A percentile compares a stretch with the other conserved stretches of the same genome.
Evolutionary conservation across 164 flowering plant species (phyloP).

Genomic region (Liquidambar formosana): DNA sequence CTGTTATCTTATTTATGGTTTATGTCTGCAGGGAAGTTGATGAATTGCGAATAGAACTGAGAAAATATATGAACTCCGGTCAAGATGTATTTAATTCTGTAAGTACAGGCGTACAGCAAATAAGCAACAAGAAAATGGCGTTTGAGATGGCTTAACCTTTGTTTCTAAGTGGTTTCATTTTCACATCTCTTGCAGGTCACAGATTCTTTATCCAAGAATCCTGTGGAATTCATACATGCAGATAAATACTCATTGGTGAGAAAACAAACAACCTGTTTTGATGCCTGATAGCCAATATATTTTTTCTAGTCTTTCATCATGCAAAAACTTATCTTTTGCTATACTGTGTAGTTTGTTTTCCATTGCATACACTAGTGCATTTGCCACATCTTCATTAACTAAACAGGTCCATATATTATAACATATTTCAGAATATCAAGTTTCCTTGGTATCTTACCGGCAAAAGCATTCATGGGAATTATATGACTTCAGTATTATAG

Average conservation of each 20-base stretch:
- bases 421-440: background rate
- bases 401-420: background rate
- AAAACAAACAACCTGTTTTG: background rate
- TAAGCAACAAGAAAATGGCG: conserved; percentile 1
- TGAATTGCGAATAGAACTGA: conserved; percentile 43
- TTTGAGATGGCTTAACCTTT: conserved; percentile 12
- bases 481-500: background rate
- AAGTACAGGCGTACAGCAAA: conserved; percentile 31
- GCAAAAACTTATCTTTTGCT: background rate
- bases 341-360: background rate
- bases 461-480: background rate
- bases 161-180: background rate
- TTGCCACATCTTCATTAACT: background rate
- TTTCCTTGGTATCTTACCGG: background rate
- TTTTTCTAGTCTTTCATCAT: background rate
- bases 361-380: background rate
- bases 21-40: conserved; percentile 56
- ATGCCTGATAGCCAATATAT: background rate
- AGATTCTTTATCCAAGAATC: conserved; percentile 25
- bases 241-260: conserved; percentile 35
- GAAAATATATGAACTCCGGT: conserved; percentile 21
- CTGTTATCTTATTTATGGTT: background rate
- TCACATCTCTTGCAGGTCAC: conserved; percentile 21
- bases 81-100: conserved; percentile 30
- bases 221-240: conserved; percentile 19